These are phyloP conservation scores for Gloeopeniophorella convolvens DNA, from an alignment of 768 basidiomycete species.

Conservation along the genomic window DNA sequence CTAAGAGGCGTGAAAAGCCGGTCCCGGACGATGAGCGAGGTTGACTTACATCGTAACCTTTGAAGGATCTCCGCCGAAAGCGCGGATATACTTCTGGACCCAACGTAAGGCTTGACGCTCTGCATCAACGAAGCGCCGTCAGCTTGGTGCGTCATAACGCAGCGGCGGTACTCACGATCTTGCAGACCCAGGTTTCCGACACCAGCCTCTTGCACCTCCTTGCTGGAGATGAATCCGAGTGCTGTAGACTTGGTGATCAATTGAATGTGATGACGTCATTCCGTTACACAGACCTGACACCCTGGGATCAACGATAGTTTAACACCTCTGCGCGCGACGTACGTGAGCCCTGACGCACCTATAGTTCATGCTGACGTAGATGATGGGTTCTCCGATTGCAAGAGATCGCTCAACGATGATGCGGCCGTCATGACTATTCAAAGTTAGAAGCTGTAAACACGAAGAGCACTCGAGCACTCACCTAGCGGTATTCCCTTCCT, in stretches of 20 bases:
- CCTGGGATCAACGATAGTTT: not conserved
- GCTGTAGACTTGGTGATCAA: conserved; percentile 20
- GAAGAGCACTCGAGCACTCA: not conserved
- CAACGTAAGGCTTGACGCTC: conserved; percentile 54
- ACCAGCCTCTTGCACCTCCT: conserved; percentile 45
- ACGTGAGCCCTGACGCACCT: no score
- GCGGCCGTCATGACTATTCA: not conserved
- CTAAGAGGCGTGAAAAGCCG: conserved; percentile 19
- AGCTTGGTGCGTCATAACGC: no score
- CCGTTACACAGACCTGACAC: not conserved
- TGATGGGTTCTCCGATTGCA: conserved; percentile 19
- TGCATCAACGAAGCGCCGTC: no score
- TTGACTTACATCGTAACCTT: conserved; percentile 47
- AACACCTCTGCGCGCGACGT: no score
- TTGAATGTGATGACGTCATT: not conserved
- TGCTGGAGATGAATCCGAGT: conserved; percentile 45
- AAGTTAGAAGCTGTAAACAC: no score
- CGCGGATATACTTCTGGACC: conserved; percentile 56
- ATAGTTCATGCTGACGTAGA: conserved; percentile 26
- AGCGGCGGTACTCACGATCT: conserved; percentile 50
- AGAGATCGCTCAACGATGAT: conserved; percentile 23
- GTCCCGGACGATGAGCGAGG: not conserved
- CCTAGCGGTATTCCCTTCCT: not conserved
- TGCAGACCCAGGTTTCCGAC: conserved; percentile 57
- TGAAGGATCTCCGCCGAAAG: conserved; percentile 56